Base-by-base conservation (phyloP, 2,329 filamentous ascomycete species). In the Pseudocercospora crystallina region DNA sequence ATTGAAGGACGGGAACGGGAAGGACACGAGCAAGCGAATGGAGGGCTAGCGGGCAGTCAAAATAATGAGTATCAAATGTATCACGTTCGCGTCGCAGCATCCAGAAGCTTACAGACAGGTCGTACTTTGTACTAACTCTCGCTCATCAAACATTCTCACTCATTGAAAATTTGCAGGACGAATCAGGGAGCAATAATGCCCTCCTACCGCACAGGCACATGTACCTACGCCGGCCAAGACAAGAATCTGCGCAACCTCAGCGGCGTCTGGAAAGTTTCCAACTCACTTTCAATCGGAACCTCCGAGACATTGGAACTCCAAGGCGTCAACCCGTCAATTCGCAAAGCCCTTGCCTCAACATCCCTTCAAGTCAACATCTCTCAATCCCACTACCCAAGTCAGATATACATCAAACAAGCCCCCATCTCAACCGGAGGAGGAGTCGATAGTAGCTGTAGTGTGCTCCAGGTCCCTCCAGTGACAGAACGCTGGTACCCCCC, bases 401-500 rank as follows among this genome's bases (percentile, higher is more conserved):
- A 58, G 34, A 47, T 58, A 3, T 54, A 51, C 43, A 36, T 54
- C 14, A 56, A 54, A 8, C 46, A 49, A 43, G 26, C 7, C 17
- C 32, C 10, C 13, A 7, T 9, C n/a, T 12, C 4, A 30, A 11
- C n/a, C 17, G 15, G 13, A 43, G 30, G 14, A 3, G 31, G 4
- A 35, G 11, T 4, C n/a, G n/a, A n/a, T n/a, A n/a, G n/a, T n/a
- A n/a, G n/a, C n/a, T n/a, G n/a, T n/a, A n/a, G n/a, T n/a, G n/a
- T n/a, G n/a, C n/a, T n/a, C n/a, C n/a, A n/a, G n/a, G n/a, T 51
- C 13, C 43, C 35, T 2, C 29, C 36, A 12, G 9, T 32, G 8
- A 58, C 52, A 12, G 52, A 53, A 17, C 34, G 50, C 3, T 55
- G 49, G 52, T 58, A 53, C 37, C 56, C 56, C 9, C 41, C 52